Base-by-base conservation (phyloP, 495 filamentous ascomycete species). In the Penicillium odoratum region DNA sequence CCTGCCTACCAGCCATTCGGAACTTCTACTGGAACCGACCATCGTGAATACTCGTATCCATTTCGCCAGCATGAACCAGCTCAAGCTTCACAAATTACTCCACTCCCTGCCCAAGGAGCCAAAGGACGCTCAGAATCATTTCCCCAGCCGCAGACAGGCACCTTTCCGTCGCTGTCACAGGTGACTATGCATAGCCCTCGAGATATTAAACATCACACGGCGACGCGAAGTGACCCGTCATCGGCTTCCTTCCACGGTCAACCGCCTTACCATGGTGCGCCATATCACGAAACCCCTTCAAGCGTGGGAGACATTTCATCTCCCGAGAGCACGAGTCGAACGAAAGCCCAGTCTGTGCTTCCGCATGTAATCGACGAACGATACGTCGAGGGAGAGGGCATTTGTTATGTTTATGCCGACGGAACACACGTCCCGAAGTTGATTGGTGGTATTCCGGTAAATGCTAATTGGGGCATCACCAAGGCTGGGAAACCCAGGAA, bases 401-500 rank as follows among this genome's bases (percentile, higher is more conserved):
- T 88, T 52, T 94, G 88, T 70, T 95, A 92, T 67, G 83, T 95
- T 54, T 96, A 94, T 69, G 90, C 94, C 56, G 92, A 94, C 66
- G 90, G 90, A 44, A 87, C 85, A 29, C 87, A 88, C 61, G 93
- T 90, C 72, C 90, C 89, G 55, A 91, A 90, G 55, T 75, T 88
- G 40, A 90, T 97, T 48, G 90, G 94, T 62, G 92, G 92, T 5
- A 86, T 94, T 59, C 81, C 81, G 1, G 92, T 97, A 43, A 97
- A 96, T 71, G 89, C 91, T 1, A 87, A 90, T 59, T 97, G 92
- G 92, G 92, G 92, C 1, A 83, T 95, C 26, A 97, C 92, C 25
- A 97, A 96, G 69, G 92, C 92, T 3, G 91, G 91, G 9, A 96
- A 93, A 69, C 91, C 92, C 33, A 83, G 92, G 60, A 97, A 97